Base-by-base conservation (phyloP, 1,284 basidiomycete species). In the Caloboletus inedulis region DNA sequence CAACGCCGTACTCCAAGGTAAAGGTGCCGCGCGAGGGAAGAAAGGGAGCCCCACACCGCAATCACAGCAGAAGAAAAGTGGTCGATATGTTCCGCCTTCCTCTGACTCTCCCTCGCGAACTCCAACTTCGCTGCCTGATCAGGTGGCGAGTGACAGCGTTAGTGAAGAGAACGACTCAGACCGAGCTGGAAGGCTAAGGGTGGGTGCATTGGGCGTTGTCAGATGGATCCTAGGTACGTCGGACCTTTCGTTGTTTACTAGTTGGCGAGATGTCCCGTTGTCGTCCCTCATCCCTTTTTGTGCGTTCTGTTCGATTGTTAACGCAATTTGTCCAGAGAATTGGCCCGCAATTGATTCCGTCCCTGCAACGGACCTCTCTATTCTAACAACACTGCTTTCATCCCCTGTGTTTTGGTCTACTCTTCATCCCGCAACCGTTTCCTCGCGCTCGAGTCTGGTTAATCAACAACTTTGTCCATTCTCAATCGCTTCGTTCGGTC, bases 131-230 rank as follows among this genome's bases (percentile, higher is more conserved):
- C 45, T 57, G 53, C 55, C 44, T 68, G 57, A 58, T 36, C 52
- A 23, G 25, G 29, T 18, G n/a, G 9, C 39, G 7, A 42, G 46
- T 18, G 72, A 43, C 78, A 77, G 57, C 16, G 77, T 78, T 31
- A 74, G 78, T 4, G 85, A 87, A 49, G 88, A 90, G 67, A 78
- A 69, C 33, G 82, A 84, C 36, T 68, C 72, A 27, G 91, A 94
- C 63, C 73, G 86, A 40, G 79, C 77, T 56, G 88, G 87, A 1
- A 75, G 91, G 47, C 68, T 94, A 55, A 77, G 91, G 34, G 78
- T 88, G 9, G 81, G 83, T 14, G 91, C 85, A 0, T 73, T 95
- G 13, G 84, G 89, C 3, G 82, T 85, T 7, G 64, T 90, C 7
- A 74, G 76, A 52, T 89, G 84, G 81, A 65, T 85, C 6, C 52